Evolutionary conservation across 2,329 filamentous ascomycete genomes (phyloP), one percentile per base, ranked within the genome.

Genomic region (Aspergillus proliferans): DNA sequence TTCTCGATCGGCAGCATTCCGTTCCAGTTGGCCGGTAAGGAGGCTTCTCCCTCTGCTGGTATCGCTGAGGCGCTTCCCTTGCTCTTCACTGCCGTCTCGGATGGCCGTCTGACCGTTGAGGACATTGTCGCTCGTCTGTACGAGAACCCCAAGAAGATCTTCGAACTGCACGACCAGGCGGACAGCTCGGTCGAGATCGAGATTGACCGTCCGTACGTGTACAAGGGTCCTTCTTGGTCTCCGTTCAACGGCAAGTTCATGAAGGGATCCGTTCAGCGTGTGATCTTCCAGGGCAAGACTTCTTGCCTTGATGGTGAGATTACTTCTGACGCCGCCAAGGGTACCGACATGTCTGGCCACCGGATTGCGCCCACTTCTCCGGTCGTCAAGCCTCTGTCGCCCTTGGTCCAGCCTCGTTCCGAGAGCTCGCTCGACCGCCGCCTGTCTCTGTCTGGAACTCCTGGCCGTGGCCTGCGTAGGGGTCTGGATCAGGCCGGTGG

Each of bases 1-100:
- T 90, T 91, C 74, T 88, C 86, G 1, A 78, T 90, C 55, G 87
- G 87, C 53, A 89, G 85, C 65, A 73, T 90, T 55, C 87, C 87
- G 9, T 91, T 87, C 70, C 85, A 90, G 68, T 74, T 90, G 51
- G 85, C 85, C 47, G 71, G 76, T 38, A 75, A 80, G 52, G 70
- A 77, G 49, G 75, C 77, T 10, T 79, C 83, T 46, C 76, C 83
- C 14, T 75, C 80, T 3, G 76, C 82, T 57, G 87, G 87, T 53
- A 87, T 91, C 57, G 76, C 82, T 3, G 87, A 91, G 64, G 80
- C 85, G 36, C 74, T 91, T 48, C 87, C 87, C 38, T 75, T 91
- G 26, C 78, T 91, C 47, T 77, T 91, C 60, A 88, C 85, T 14
- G 87, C 87, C 46, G 86, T 90, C 45, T 76, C 83, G 4, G 85